Evolutionary conservation across 2,329 filamentous ascomycete species (phyloP), one percentile per base, ranked within the genome.

Genomic region (Capronia americana): DNA sequence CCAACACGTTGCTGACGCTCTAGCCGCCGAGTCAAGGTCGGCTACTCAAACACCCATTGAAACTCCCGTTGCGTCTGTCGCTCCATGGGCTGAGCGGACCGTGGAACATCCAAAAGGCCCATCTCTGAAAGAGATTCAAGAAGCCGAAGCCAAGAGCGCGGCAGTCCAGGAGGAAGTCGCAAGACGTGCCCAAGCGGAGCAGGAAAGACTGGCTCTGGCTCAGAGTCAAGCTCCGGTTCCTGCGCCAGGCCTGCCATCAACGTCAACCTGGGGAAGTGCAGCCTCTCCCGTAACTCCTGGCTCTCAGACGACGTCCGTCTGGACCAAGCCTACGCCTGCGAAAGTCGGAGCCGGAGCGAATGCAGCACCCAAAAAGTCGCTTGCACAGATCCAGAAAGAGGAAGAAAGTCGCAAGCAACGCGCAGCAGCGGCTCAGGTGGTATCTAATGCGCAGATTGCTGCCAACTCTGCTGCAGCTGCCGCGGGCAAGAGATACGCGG

Each of bases 331-430:
- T 44, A 73, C 75, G 26, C 75, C 79, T 51, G 73, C 73, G 60
- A 85, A 83, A 73, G 72, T 76, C 44, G 77, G 75, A 57, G 66
- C 77, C 14, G 71, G 75, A 30, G 71, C 78, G 11, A 70, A 68
- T 55, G 72, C 65, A n/a, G 59, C 72, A 50, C 81, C 80, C 11
- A 95, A 96, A 83, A 97, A 97, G 86, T 97, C 93, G 0, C 84
- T 98, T 53, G 92, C 93, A 26, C 94, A 98, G 72, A 98, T 99
- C 66, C 95, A 98, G 77, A 93, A 93, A 69, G 95, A 99, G 80
- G 95, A 99, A 75, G 95, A 98, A 76, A 85, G 86, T 20, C 89
- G 92, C 70, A 99, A 99, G 84, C 89, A 90, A 74, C 92, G 90
- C 77, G 86, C 88, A 51, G 83, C 82, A 41, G 83, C 82, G 7